Evolutionary conservation across 768 basidiomycete species (phyloP), one percentile per base, ranked within the genome.

Genomic region (Porphyrellus cyaneotinctus): DNA sequence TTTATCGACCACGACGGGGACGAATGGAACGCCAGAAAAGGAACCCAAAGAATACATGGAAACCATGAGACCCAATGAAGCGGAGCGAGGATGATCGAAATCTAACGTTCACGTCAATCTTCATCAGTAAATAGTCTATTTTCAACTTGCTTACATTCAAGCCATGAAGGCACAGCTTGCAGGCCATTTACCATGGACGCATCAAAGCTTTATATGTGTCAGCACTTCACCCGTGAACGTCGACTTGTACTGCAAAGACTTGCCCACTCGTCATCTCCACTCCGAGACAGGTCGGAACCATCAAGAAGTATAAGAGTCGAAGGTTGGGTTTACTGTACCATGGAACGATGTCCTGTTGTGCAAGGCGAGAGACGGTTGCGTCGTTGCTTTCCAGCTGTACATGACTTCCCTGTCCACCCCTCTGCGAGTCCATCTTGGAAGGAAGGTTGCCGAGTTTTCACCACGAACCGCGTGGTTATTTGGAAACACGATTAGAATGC

Each of bases 251-350:
- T 36, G 12, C 10, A 47, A 24, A 36, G 18, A 39, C 58, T 49
- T 36, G 15, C 61, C 61, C 61, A 13, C n/a, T 37, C 24, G 47
- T 47, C 36, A 47, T 47, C 17, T 58, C 55, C 43, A 64, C 60
- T 36, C 48, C 51, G 4, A 64, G 23, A 31, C 55, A 58, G 2
- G 54, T 39, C 18, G 82, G 82, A 55, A 83, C 70, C 63, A 84
- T 72, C 44, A 83, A 48, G 24, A 83, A 50, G 64, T 85, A 85
- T 41, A 84, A 59, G 17, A 72, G 32, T 20, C 82, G 69, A 53
- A 85, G 66, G 54, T 84, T 84, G 7, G 72, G 80, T 57, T 84
- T 85, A 54, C 62, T 63, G 62, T 83, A 84, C 84, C 84, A 85
- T 37, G 81, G 79, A 2, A 71, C 71, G 39, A 67, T 73, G 61